A percentile compares a stretch with the other conserved stretches of the same genome.
phyloP scores from a whole-genome alignment of 2,329 filamentous ascomycete genomes.

The Trichoderma sp. region DNA sequence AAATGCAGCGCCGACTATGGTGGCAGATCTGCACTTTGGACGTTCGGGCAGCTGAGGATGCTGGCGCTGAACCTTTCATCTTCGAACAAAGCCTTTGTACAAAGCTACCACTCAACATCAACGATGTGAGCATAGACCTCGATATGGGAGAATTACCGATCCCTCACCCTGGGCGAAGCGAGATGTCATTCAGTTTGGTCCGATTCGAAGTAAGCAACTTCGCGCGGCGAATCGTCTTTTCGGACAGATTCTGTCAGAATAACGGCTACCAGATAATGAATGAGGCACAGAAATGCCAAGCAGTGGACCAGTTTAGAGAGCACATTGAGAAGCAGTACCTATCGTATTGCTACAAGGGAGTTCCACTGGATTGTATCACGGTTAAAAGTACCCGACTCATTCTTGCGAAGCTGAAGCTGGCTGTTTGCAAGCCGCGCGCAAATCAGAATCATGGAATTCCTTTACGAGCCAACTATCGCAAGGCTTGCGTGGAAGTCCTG shows the following conservation, averaged over 20 bases:
- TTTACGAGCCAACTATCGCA: not conserved
- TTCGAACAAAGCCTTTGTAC: not conserved
- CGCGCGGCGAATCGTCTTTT: conserved; percentile 11
- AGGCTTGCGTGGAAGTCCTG: conserved; percentile 17
- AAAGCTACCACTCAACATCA: conserved; percentile 8
- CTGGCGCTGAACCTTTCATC: conserved; percentile 35
- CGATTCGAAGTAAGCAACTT: conserved; percentile 19
- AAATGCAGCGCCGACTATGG: conserved; percentile 52
- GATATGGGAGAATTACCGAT: not conserved
- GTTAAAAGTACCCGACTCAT: not conserved
- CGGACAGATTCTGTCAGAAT: conserved; percentile 12
- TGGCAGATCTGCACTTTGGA: conserved; percentile 52
- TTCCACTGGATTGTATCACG: not conserved
- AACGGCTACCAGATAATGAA: not conserved
- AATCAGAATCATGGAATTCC: conserved; percentile 45
- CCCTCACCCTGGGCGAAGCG: conserved; percentile 8
- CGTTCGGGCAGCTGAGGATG: conserved; percentile 50
- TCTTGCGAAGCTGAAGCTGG: not conserved
- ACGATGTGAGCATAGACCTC: not conserved
- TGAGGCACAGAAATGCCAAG: not conserved
- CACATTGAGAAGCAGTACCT: conserved; percentile 9
- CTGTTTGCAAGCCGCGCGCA: conserved; percentile 31
- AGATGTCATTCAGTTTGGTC: conserved; percentile 22
- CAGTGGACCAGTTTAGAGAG: not conserved
- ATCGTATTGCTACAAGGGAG: not conserved